Conservation (phyloP, 305 asterid species). For the Lippia alba region DNA sequence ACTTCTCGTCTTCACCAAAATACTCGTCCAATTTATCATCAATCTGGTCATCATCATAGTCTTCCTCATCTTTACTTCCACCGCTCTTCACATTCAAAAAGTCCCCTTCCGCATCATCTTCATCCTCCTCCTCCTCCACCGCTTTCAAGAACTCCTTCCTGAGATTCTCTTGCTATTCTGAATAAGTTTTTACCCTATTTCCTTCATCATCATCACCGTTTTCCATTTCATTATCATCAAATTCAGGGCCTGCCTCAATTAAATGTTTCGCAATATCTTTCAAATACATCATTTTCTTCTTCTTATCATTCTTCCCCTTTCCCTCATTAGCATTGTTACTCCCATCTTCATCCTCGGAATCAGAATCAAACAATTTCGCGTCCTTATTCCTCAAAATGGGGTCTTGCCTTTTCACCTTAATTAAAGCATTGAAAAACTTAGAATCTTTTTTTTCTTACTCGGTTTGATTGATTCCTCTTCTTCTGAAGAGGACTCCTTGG, state of each 20-base stretch:
- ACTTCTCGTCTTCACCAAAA: constrained; percentile 77
- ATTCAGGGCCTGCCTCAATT: constrained; percentile 79
- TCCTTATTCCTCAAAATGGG: constrained; percentile 63
- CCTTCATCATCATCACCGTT: constrained; percentile 23
- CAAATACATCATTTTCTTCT: constrained; percentile 72
- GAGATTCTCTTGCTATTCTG: constrained; percentile 77
- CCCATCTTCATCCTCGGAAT: constrained; percentile 38
- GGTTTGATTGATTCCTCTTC: constrained; percentile 43
- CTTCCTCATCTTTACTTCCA: constrained; percentile 36
- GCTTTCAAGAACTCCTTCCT: constrained; percentile 57
- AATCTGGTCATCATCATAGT: constrained; percentile 47
- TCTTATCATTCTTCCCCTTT: constrained; percentile 36
- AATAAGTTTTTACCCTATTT: constrained; percentile 57
- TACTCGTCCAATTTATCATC: constrained; percentile 63
- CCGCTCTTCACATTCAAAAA: constrained; percentile 58
- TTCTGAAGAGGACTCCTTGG: constrained; percentile 48
- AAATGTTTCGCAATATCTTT: constrained; percentile 78
- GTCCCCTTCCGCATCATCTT: constrained; percentile 60
- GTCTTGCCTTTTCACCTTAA: constrained; percentile 67
- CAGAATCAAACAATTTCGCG: constrained; percentile 64
- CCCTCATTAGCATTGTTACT: constrained; percentile 28
- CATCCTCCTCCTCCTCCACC: constrained; percentile 54
- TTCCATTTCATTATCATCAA: constrained; percentile 44
- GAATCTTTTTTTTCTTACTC: constrained; percentile 44
- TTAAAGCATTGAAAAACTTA: constrained; percentile 62